A percentile compares a stretch with the other conserved stretches of the same genome.
Evolutionary conservation across 495 filamentous ascomycete species (phyloP).

Genomic region (Hypoxylon subgilvum): DNA sequence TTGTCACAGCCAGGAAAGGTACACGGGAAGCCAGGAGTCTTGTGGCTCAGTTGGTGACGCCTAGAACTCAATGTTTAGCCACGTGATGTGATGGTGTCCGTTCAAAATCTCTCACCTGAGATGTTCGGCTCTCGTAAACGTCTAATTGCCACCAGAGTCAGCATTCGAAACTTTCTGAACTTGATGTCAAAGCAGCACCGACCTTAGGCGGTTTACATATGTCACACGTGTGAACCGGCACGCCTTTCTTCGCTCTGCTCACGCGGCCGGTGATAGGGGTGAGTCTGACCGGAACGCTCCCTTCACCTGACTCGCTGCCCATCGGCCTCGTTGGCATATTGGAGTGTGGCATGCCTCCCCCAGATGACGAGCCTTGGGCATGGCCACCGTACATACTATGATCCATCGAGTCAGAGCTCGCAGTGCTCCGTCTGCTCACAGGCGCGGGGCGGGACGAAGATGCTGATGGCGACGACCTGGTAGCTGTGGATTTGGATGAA

Average conservation of each 20-base stretch:
- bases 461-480: conserved; percentile 30
- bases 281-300: conserved; percentile 56
- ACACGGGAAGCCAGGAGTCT: conserved; percentile 71
- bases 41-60: conserved; percentile 88
- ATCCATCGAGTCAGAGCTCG: conserved; percentile 57
- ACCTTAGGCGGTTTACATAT: conserved; percentile 69
- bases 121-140: conserved; percentile 87
- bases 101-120: conserved; percentile 60
- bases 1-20: conserved; percentile 65
- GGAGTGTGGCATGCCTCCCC: conserved; percentile 41
- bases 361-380: conserved; percentile 40
- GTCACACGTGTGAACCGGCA: conserved; percentile 77
- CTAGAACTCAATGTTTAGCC: conserved; percentile 50
- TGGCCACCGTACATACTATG: conserved; percentile 37
- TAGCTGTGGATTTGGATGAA: conserved; percentile 36
- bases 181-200: conserved; percentile 26
- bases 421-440: conserved; percentile 48
- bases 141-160: conserved; percentile 50
- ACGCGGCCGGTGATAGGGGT: conserved; percentile 78
- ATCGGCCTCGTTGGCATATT: conserved; percentile 50
- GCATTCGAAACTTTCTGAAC: conserved; percentile 4
- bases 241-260: conserved; percentile 83
- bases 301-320: conserved; percentile 36
- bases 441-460: conserved; percentile 43
- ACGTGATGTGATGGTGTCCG: conserved; percentile 11